Base-by-base conservation (phyloP, 495 filamentous ascomycete genomes). In the Penicillium pancosmium region DNA sequence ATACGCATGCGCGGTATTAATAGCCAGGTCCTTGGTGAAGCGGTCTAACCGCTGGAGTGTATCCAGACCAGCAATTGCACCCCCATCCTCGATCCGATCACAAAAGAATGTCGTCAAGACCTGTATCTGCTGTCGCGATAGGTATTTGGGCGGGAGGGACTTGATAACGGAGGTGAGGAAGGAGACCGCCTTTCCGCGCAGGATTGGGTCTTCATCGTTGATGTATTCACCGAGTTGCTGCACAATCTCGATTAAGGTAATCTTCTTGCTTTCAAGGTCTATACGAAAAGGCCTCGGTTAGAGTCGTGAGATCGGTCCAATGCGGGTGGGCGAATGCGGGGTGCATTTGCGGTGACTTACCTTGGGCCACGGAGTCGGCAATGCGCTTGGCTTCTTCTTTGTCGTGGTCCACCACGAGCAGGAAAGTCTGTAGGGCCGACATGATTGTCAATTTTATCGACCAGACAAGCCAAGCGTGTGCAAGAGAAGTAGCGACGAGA, bases 171-270 rank as follows among this genome's bases (percentile, higher is more conserved):
- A 81, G 3, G 88, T 84, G 38, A 91, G 81, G 69, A 87, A 91
- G 35, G 82, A 81, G 59, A 91, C 80, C 1, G 86, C 85, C 73
- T 87, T 89, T 19, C 85, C 79, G 8, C 88, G 81, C 23, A 86
- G 68, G 27, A 80, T 79, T 43, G 76, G 76, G 69, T 91, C 87
- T 56, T 90, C 88, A 62, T 88, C 83, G 51, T 88, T 89, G 57
- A 91, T 79, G 53, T 89, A 89, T 71, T 88, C 85, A 11, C 83
- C 85, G 25, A 91, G 73, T 12, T 82, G 84, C 66, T 89, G 84
- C 15, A 91, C 84, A 35, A 89, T 71, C 40, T 86, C 83, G 49
- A 91, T 78, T 18, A 91, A 72, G 53, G 85, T 88, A 23, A 81
- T 76, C 52, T 88, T 78, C 60, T 83, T 85, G 54, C 56, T 80